Evolutionary conservation across 78 protist genomes (phyloP).

Genomic region (Dictyostelium intermedium): DNA sequence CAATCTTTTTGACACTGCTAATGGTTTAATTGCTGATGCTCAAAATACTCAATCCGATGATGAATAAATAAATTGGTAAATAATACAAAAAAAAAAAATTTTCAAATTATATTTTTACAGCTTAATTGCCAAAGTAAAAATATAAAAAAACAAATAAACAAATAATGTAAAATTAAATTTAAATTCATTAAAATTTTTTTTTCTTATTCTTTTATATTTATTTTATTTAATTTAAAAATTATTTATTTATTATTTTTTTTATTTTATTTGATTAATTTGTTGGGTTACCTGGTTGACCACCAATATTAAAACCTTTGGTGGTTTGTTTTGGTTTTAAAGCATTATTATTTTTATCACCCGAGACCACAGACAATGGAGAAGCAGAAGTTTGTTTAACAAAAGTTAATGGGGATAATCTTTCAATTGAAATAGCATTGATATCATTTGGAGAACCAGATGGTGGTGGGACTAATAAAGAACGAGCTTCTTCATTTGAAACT

Average conservation of each 20-base stretch:
- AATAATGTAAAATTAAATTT: not conserved
- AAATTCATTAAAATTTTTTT: too few species aligned
- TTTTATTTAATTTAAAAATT: not conserved
- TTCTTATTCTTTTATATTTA: not conserved
- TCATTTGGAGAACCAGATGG: slow-evolving; percentile 10
- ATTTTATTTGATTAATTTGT: not conserved
- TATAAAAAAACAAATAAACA: not conserved
- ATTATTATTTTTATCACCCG: not conserved
- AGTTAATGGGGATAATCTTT: slow-evolving; percentile 40
- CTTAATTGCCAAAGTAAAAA: not conserved
- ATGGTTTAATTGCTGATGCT: not conserved
- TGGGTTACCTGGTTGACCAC: not conserved
- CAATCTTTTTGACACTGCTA: slow-evolving; percentile 89
- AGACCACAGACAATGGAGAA: not conserved
- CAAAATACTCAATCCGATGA: not conserved
- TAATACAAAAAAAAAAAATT: not conserved
- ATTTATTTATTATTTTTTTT: not conserved
- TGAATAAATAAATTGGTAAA: not conserved
- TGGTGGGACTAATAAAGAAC: not conserved
- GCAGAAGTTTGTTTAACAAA: slow-evolving; percentile 1
- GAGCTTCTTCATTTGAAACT: not conserved
- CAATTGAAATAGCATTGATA: slow-evolving; percentile 28
- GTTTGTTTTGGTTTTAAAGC: slow-evolving; percentile 5
- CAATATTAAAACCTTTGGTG: slow-evolving; percentile 18
- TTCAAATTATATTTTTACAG: not conserved